Conservation (phyloP, 1,139 yeast species). For the Kluyveromyces sp. region DNA sequence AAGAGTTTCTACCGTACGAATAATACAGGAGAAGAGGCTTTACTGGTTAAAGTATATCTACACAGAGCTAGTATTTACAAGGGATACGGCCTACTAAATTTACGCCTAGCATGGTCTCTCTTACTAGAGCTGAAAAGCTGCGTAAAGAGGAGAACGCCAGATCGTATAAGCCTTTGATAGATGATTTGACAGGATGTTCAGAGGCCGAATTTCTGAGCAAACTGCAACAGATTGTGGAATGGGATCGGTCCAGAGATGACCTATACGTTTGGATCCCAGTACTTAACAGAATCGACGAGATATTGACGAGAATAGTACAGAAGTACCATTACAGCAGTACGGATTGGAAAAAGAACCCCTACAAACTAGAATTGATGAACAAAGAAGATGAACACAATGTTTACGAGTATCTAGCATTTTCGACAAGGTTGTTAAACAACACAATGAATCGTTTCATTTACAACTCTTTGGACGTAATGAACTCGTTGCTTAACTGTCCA, state of each 20-base stretch:
- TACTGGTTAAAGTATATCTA: no score
- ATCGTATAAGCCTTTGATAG: slow-evolving; percentile 29
- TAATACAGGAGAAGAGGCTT: no score
- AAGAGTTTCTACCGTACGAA: no score
- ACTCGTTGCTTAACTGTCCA: slow-evolving; percentile 51
- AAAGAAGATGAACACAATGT: slow-evolving; percentile 42
- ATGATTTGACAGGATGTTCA: slow-evolving; percentile 22
- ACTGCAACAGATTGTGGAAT: slow-evolving; percentile 29
- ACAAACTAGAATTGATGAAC: slow-evolving; percentile 42
- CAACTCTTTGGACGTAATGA: slow-evolving; percentile 58
- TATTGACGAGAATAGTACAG: slow-evolving; percentile 47
- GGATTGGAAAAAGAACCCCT: slow-evolving; percentile 35
- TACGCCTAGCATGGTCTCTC: slow-evolving; percentile 24
- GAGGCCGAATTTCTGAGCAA: slow-evolving; percentile 21
- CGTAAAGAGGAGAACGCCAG: slow-evolving; percentile 28
- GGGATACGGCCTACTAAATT: neutral
- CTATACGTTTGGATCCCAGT: slow-evolving; percentile 72
- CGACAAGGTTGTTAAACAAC: slow-evolving; percentile 58
- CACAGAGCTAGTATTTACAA: no score
- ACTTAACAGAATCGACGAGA: slow-evolving; percentile 65
- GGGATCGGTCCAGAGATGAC: slow-evolving; percentile 71
- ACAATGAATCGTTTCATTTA: slow-evolving; percentile 65
- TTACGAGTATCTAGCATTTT: slow-evolving; percentile 51
- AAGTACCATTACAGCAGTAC: slow-evolving; percentile 41
- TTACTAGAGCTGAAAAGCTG: slow-evolving; percentile 28